Conservation (phyloP, 352 stramenopile species). For the Phytophthora megakarya region DNA sequence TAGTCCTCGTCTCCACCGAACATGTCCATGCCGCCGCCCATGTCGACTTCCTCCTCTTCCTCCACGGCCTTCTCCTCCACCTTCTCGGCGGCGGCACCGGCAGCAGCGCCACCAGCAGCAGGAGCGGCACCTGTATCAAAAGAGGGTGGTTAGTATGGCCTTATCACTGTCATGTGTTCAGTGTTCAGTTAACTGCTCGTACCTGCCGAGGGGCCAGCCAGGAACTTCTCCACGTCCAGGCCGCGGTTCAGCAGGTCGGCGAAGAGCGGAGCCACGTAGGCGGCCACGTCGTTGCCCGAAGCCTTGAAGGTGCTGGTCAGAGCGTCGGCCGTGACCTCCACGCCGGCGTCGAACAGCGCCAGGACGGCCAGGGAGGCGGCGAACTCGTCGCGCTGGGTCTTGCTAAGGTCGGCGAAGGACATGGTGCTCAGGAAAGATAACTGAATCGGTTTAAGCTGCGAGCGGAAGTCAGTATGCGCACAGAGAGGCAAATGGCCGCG, state of each 20-base stretch:
- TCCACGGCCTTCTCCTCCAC: slow-evolving; percentile 71
- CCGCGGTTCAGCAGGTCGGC: slow-evolving; percentile 80
- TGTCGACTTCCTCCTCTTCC: slow-evolving; percentile 88
- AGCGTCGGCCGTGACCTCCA: slow-evolving; percentile 82
- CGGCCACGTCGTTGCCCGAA: slow-evolving; percentile 78
- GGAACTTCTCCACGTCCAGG: slow-evolving; percentile 89
- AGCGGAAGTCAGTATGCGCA: slow-evolving; percentile 77
- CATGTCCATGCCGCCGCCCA: slow-evolving; percentile 87
- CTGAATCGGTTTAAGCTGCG: slow-evolving; percentile 90
- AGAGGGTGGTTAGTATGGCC: not conserved
- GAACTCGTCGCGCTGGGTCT: slow-evolving; percentile 85
- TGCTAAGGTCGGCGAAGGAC: slow-evolving; percentile 84
- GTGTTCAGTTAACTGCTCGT: slow-evolving; percentile 24
- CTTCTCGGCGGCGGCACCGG: slow-evolving; percentile 49
- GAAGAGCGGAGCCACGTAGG: slow-evolving; percentile 85
- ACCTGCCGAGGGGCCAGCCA: slow-evolving; percentile 87
- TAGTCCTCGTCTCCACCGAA: slow-evolving; percentile 89
- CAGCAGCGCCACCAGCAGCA: slow-evolving; percentile 53
- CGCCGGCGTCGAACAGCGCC: slow-evolving; percentile 74
- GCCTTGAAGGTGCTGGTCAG: slow-evolving; percentile 72
- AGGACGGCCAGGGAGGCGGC: slow-evolving; percentile 85
- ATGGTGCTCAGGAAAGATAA: slow-evolving; percentile 75
- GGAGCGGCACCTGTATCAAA: slow-evolving; percentile 50
- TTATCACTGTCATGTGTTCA: not conserved
- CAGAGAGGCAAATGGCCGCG: slow-evolving; percentile 31